Evolutionary conservation across 1,284 basidiomycete species (phyloP), one percentile per base, ranked within the genome.

Genomic region (Vanrija sp.): DNA sequence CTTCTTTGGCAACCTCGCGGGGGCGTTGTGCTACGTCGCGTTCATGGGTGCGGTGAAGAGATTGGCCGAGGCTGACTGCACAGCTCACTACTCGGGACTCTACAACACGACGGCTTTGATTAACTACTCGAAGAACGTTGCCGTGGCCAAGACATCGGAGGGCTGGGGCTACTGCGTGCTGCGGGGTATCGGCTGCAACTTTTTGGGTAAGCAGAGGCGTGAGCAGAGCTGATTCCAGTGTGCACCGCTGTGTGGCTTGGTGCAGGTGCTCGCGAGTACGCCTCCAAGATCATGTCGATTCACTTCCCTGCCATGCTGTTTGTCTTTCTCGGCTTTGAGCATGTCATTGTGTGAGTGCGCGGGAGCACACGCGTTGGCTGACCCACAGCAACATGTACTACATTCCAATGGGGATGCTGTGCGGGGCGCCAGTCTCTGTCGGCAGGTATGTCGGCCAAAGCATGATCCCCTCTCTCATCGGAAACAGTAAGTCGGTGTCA

Each of bases 141-240:
- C 62, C 2, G 55, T 63, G 28, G 45, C 54, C 51, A 70, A 68
- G 55, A 68, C 63, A 5, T 48, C 43, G 7, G 42, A 62, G 38
- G 59, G 56, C 3, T 69, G 64, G 65, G 65, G 63, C 0, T 34
- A 67, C 9, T 66, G 68, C 26, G 65, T 75, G 39, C 61, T 75
- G 6, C 58, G 74, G 3, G 72, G 65, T 9, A 75, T 77, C 48
- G 73, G 75, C 3, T 77, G 73, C 56, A 76, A 77, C 64, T 69
- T 72, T 47, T 58, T 75, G 16, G 34, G 34, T 15, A 12, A 14
- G 34, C 34, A 1, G 34, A 12, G 34, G 12, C 10, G 34, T 34
- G 9, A 15, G 12, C 14, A 12, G 9, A 34, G 9, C 34, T 34
- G 34, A 15, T 12, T 5, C 14, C 34, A 10, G 74, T 77, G 25